phyloP scores from a whole-genome alignment of 73 alveolate species.

The Paraurostyla sp. region DNA sequence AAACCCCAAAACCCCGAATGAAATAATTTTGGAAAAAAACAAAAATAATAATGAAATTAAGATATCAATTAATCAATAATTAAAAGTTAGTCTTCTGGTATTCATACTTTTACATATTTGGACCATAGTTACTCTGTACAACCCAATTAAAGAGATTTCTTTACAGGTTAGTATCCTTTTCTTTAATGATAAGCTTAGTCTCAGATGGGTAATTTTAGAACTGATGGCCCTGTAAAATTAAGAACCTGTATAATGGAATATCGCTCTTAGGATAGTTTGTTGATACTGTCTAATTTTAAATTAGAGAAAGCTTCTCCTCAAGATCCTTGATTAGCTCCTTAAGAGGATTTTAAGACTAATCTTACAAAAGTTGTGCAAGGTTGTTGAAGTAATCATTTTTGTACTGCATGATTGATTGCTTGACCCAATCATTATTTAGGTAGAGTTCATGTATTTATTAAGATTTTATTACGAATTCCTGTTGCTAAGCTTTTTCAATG shows the following conservation, averaged over 20 bases:
- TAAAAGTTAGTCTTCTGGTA: too few species aligned
- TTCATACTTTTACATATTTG: too few species aligned
- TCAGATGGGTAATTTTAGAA: conserved; percentile 13
- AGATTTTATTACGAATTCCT: background rate
- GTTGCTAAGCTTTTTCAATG: background rate
- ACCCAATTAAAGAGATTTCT: conserved; percentile 29
- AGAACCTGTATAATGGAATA: conserved; percentile 22
- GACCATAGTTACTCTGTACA: background rate
- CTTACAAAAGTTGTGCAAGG: background rate
- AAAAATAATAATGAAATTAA: too few species aligned
- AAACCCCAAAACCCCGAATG: too few species aligned
- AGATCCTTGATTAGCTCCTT: conserved; percentile 4
- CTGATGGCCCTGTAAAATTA: conserved; percentile 11
- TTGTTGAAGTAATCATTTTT: conserved; percentile 8
- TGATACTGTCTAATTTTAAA: conserved; percentile 6
- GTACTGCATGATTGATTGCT: background rate
- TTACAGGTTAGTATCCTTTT: conserved; percentile 10
- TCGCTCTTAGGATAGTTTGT: background rate
- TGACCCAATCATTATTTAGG: conserved; percentile 9
- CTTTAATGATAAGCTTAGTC: conserved; percentile 11
- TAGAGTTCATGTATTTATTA: conserved; percentile 1
- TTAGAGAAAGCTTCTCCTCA: background rate
- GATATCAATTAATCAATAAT: too few species aligned
- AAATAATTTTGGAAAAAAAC: too few species aligned
- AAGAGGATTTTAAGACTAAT: background rate